Percentiles rank a stretch among this genome's conserved stretches.
Conservation (phyloP, 345 rosid genomes). For the Pistacia atlantica region DNA sequence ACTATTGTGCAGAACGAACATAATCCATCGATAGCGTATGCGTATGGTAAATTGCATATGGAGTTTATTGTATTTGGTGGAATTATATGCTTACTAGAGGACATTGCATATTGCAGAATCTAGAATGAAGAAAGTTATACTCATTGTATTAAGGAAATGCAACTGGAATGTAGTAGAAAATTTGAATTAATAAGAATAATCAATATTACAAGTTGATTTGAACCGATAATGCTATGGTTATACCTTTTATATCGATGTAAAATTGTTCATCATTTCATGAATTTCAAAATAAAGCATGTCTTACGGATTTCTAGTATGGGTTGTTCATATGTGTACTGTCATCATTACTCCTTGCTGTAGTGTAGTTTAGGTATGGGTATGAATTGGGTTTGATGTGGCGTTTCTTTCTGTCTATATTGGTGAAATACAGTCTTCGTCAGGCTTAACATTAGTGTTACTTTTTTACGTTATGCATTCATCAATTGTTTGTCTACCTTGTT, state of each 20-base stretch:
- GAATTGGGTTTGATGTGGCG: not conserved
- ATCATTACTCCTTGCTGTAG: not conserved
- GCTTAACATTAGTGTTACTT: not conserved
- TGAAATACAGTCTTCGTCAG: not conserved
- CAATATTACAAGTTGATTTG: not conserved
- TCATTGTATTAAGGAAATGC: not conserved
- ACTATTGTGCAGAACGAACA: slow-evolving; percentile 87
- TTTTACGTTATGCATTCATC: not conserved
- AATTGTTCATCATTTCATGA: too few relatives aligned
- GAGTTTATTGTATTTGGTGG: not conserved
- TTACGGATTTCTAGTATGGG: not conserved
- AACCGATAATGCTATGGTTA: not conserved
- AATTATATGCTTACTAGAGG: not conserved
- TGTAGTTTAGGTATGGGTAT: not conserved
- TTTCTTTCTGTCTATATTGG: not conserved
- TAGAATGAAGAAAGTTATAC: not conserved
- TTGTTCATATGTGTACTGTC: not conserved
- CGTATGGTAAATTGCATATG: slow-evolving; percentile 68
- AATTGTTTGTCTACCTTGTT: not conserved
- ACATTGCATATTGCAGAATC: not conserved
- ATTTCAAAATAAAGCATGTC: not conserved
- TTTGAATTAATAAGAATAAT: not conserved
- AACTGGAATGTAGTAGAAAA: not conserved
- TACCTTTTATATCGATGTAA: not conserved
- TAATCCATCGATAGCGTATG: slow-evolving; percentile 85